These are phyloP conservation scores for Cinnamomum micranthum DNA, from an alignment of 164 flowering plant species.

Conservation along the genomic window DNA sequence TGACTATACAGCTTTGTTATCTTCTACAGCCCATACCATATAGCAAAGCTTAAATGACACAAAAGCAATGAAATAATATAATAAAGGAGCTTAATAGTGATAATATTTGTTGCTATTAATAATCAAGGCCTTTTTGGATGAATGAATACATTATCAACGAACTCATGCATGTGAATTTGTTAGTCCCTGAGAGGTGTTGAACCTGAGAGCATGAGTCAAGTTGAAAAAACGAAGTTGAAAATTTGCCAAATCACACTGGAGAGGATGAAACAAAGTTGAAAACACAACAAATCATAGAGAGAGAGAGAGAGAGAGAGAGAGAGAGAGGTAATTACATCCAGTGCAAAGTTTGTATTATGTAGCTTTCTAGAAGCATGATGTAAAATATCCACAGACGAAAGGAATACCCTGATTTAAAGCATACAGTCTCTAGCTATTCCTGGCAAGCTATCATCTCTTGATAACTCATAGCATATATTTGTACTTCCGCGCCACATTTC, in stretches of 20 bases:
- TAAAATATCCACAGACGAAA: too few species aligned
- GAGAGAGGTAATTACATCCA: background rate
- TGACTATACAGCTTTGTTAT: too few species aligned
- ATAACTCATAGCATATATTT: background rate
- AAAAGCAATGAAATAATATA: too few species aligned
- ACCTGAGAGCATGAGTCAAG: background rate
- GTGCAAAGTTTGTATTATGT: too few species aligned
- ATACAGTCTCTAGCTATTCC: too few species aligned
- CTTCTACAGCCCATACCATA: background rate
- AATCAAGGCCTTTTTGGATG: background rate
- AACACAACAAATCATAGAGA: too few species aligned
- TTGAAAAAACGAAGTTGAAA: background rate
- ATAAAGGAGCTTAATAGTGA: background rate
- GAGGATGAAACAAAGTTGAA: background rate
- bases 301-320: background rate
- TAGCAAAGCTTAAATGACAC: background rate
- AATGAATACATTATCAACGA: background rate
- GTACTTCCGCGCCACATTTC: background rate
- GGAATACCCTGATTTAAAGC: too few species aligned
- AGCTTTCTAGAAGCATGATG: too few species aligned
- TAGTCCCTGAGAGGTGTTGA: background rate
- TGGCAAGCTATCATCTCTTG: too few species aligned
- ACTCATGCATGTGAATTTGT: background rate
- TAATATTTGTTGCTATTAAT: background rate
- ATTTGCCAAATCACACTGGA: background rate